phyloP scores from a whole-genome alignment of 2,329 filamentous ascomycete species.

The Diplodia corticola region DNA sequence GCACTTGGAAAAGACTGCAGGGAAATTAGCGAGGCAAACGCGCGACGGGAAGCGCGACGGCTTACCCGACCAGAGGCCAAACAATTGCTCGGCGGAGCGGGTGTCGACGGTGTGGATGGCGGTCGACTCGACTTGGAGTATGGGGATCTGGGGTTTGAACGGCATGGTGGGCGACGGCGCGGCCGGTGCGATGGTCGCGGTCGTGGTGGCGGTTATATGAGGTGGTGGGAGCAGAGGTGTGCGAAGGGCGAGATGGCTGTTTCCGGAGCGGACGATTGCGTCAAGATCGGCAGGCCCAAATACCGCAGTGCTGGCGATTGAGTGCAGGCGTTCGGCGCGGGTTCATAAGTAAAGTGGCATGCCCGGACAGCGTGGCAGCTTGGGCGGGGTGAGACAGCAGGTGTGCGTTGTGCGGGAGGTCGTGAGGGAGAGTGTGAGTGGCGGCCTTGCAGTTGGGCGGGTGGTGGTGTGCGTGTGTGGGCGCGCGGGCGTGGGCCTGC shows the following conservation, averaged over 20 bases:
- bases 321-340: constrained; percentile 15
- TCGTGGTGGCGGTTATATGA: constrained; percentile 24
- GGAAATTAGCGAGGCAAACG: constrained; percentile 27
- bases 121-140: constrained; percentile 87
- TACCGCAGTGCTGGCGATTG: constrained; percentile 21
- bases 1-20: constrained; percentile 85
- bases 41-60: constrained; percentile 13
- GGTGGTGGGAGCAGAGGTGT: constrained; percentile 5
- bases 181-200: constrained; percentile 24
- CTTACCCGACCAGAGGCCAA: constrained; percentile 96
- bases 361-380: constrained; percentile 23
- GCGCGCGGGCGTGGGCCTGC: constrained; percentile 7
- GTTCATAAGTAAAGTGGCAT: constrained; percentile 21
- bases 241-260: constrained; percentile 25
- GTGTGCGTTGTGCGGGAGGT: constrained; percentile 15
- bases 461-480: constrained; percentile 1
- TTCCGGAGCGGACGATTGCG: constrained; percentile 28
- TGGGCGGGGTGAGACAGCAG: constrained; percentile 21
- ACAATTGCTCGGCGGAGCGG: constrained; percentile 85
- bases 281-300: constrained; percentile 29
- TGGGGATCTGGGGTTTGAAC: constrained; percentile 76
- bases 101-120: constrained; percentile 96
- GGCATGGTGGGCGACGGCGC: constrained; percentile 62
- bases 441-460: constrained; percentile 23
- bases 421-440: constrained; percentile 19